A percentile compares a stretch with the other conserved stretches of the same genome.
Evolutionary conservation across 1,284 basidiomycete genomes (phyloP).

Genomic region (Xerocomus nothofagi): DNA sequence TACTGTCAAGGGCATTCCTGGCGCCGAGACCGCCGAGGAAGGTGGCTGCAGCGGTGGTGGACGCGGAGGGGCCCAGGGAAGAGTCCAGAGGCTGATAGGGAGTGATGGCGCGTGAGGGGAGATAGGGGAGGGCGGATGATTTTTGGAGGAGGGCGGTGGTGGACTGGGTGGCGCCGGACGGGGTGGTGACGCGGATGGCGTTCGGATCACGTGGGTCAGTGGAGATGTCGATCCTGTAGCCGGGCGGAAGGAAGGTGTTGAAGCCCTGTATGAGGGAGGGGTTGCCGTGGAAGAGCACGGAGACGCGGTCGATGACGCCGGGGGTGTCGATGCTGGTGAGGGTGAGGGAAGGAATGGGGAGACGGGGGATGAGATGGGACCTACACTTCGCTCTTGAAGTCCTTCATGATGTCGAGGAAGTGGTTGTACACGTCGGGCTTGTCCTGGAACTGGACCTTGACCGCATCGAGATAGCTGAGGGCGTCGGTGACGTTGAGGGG

Average conservation of each 20-base stretch:
- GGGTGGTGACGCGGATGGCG: slow-evolving; percentile 94
- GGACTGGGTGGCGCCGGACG: slow-evolving; percentile 74
- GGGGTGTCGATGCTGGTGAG: slow-evolving; percentile 92
- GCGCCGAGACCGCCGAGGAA: slow-evolving; percentile 58
- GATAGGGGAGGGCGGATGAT: slow-evolving; percentile 24
- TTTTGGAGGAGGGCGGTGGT: slow-evolving; percentile 41
- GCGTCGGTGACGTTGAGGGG: slow-evolving; percentile 87
- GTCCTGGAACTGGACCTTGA: slow-evolving; percentile 91
- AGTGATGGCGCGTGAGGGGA: slow-evolving; percentile 42
- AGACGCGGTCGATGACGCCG: slow-evolving; percentile 97
- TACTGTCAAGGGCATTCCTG: slow-evolving; percentile 43
- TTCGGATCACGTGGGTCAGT: slow-evolving; percentile 73
- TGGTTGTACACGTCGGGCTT: slow-evolving; percentile 96
- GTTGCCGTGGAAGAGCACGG: slow-evolving; percentile 92
- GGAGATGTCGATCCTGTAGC: slow-evolving; percentile 95
- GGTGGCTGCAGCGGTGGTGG: slow-evolving; percentile 55
- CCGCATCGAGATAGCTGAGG: slow-evolving; percentile 95
- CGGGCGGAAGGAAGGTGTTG: slow-evolving; percentile 97
- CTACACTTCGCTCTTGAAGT: slow-evolving; percentile 94
- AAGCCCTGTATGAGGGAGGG: slow-evolving; percentile 95
- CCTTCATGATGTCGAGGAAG: slow-evolving; percentile 99
- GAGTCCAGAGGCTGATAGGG: slow-evolving; percentile 46
- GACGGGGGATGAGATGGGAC: slow-evolving; percentile 38
- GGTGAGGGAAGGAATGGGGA: neutral
- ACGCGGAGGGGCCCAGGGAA: slow-evolving; percentile 35